Percentiles rank a stretch among this genome's conserved stretches.
phyloP scores from a whole-genome alignment of 177 flowering plant species.

The Tripterygium wilfordii region DNA sequence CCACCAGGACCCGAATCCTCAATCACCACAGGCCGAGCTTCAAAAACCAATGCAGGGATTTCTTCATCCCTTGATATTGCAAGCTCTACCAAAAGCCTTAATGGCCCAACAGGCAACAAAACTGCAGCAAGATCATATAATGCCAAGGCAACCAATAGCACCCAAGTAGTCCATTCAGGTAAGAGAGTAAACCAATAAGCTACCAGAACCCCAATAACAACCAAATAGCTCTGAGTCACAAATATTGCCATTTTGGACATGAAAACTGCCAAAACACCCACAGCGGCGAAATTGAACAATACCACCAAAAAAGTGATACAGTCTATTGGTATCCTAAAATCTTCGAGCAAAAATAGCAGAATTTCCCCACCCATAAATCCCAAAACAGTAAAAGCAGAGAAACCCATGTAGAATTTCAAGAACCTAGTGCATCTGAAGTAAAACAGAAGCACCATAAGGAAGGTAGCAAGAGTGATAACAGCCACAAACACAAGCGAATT shows the following conservation, averaged over 20 bases:
- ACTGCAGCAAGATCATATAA: slow-evolving; percentile 97
- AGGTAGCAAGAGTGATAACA: slow-evolving; percentile 64
- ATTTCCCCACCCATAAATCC: slow-evolving; percentile 89
- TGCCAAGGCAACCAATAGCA: slow-evolving; percentile 78
- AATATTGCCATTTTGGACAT: slow-evolving; percentile 70
- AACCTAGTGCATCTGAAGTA: slow-evolving; percentile 72
- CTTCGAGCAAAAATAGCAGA: slow-evolving; percentile 41
- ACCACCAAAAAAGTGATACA: slow-evolving; percentile 51
- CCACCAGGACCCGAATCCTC: slow-evolving; percentile 20
- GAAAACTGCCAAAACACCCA: slow-evolving; percentile 80
- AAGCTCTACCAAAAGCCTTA: slow-evolving; percentile 91
- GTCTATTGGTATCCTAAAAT: slow-evolving; percentile 57
- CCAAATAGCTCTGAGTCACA: slow-evolving; percentile 78
- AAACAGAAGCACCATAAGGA: slow-evolving; percentile 83
- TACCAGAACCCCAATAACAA: slow-evolving; percentile 81
- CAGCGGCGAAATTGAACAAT: slow-evolving; percentile 74
- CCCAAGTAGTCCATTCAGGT: slow-evolving; percentile 99
- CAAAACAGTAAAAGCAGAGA: slow-evolving; percentile 74
- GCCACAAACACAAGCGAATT: slow-evolving; percentile 80
- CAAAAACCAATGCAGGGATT: slow-evolving; percentile 92
- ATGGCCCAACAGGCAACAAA: slow-evolving; percentile 89
- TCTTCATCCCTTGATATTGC: slow-evolving; percentile 95
- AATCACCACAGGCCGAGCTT: slow-evolving; percentile 71
- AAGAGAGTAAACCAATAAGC: slow-evolving; percentile 90
- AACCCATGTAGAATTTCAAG: slow-evolving; percentile 82